Evolutionary conservation across 139 green algal species (phyloP), one percentile per base, ranked within the genome.

Genomic region (Volvox africanus): DNA sequence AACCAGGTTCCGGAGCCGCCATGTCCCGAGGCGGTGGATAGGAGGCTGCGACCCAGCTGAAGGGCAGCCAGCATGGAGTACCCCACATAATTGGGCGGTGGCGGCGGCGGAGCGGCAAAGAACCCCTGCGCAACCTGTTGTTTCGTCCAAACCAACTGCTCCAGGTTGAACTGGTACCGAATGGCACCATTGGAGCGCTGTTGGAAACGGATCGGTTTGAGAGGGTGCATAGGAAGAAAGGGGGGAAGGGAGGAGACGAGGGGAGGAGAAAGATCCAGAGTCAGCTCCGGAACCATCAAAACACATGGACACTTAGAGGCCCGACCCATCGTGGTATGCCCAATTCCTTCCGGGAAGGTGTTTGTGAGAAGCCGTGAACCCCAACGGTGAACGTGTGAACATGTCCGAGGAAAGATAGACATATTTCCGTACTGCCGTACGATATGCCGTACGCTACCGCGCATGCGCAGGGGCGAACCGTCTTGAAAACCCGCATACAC

Each of bases 41-140:
- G 81, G 24, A 88, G 83, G 35, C 32, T 19, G 61, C 83, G 83
- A 36, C 83, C 67, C 24, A 90, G 6, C 71, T 90, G 86, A 30
- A 28, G 19, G 16, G 76, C 87, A 1, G 61, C 76, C 32, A 86
- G 33, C 18, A 91, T 33, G 32, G 18, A 85, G 75, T 68, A 91
- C n/a, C 71, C 32, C 19, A 1, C 20, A 22, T 2, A 1, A 16
- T 20, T 13, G 50, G 86, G 33, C 24, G 86, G 71, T 32, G 86
- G 86, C 5, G 87, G 87, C 61, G 87, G 87, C 22, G 87, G 76
- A 11, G 87, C 75, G 22, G 76, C 55, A 17, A 32, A 18, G 61
- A 24, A 61, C 17, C 76, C 87, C 24, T 55, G 5, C 0, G 73
- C 55, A 0, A 91, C 28, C 33, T 86, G 33, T 0, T 55, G 37